Base-by-base conservation (phyloP, 345 rosid genomes). In the Eucalyptus dawsonii region DNA sequence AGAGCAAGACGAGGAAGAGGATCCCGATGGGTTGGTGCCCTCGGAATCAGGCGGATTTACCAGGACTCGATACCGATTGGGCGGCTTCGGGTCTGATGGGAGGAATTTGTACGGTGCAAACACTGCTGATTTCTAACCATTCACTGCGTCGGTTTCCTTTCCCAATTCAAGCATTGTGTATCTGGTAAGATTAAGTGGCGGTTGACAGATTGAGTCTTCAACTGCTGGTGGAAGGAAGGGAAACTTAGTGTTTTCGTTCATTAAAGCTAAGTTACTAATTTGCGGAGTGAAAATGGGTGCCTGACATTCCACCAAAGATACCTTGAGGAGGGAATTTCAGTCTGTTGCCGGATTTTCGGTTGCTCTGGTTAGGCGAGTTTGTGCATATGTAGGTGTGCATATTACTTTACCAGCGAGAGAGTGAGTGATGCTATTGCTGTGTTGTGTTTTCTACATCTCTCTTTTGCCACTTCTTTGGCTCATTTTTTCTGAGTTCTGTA, bases 11-110 rank as follows among this genome's bases (percentile, higher is more conserved):
- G 89, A 67, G 65, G 92, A 90, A 27, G 95, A 91, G 87, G 94
- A 91, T 89, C 91, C 92, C 25, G 91, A 93, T 34, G 93, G 96
- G 99, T 95, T 94, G 72, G 95, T 90, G 19, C 89, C 93, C 90
- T 91, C 94, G 44, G 95, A 96, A 9, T 93, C 97, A 50, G 95
- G 93, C 58, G 96, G 93, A 56, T 62, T 92, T 29, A 91, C 91
- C 86, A 92, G 95, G 88, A 90, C 53, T 86, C 95, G 88, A 42
- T 51, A 89, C 88, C 51, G 87, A 86, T 40, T 40, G 14, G 58
- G 58, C 7, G 86, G 31, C 67, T 31, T 53, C 19, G 22, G 72
- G 13, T 27, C 87, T 25, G 89, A 69, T 11, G 50, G 87, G 86
- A 56, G 34, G 44, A 83, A 83, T 69, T 42, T 88, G 76, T 53